A percentile compares a stretch with the other conserved stretches of the same genome.
Evolutionary conservation across 305 asterid genomes (phyloP).

Genomic region (Petunia hybrid): DNA sequence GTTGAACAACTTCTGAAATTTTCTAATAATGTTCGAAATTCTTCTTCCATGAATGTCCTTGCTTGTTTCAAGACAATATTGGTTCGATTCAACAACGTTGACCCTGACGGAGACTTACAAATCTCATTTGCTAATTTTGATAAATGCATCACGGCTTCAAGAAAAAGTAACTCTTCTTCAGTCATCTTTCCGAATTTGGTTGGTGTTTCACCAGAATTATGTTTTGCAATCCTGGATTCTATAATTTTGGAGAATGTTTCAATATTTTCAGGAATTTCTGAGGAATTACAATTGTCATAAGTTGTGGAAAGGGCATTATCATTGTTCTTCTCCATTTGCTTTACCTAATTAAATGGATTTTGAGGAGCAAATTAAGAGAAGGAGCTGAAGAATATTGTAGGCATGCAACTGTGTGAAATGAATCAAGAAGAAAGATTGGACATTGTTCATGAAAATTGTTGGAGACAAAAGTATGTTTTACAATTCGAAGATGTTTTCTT

Average conservation of each 20-base stretch:
- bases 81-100: slow-evolving; percentile 50
- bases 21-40: slow-evolving; percentile 59
- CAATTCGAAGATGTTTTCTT: neutral
- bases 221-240: slow-evolving; percentile 55
- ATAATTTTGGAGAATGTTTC: slow-evolving; percentile 49
- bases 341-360: neutral
- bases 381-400: neutral
- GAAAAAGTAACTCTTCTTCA: slow-evolving; percentile 58
- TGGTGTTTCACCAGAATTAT: slow-evolving; percentile 40
- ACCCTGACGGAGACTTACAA: slow-evolving; percentile 51
- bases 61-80: slow-evolving; percentile 65
- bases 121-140: slow-evolving; percentile 52
- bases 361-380: neutral
- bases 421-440: slow-evolving; percentile 9
- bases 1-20: slow-evolving; percentile 38
- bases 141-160: slow-evolving; percentile 61
- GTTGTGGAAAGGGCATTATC: slow-evolving; percentile 39
- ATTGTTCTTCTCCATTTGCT: slow-evolving; percentile 22
- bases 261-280: slow-evolving; percentile 52
- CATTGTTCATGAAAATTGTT: neutral
- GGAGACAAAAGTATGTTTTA: neutral
- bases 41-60: slow-evolving; percentile 75
- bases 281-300: slow-evolving; percentile 53
- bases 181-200: slow-evolving; percentile 43
- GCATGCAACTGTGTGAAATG: neutral